These are phyloP conservation scores for Ambrosia artemisiifolia DNA, from an alignment of 129 eudicot genomes.

Conservation along the genomic window DNA sequence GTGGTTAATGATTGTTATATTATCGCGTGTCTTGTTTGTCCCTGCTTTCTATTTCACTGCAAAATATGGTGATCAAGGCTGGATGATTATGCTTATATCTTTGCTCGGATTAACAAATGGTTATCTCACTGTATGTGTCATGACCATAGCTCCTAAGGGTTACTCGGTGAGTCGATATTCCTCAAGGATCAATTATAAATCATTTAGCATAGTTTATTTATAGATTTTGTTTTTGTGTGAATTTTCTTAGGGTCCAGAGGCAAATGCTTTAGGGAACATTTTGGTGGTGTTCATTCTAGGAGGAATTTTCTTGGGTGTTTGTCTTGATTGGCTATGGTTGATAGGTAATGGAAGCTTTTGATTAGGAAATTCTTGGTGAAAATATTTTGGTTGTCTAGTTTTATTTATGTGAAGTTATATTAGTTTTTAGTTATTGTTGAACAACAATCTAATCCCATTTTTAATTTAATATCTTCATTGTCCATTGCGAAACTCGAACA, in stretches of 20 bases:
- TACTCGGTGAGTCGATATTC: constrained; percentile 46
- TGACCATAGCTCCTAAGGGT: constrained; percentile 62
- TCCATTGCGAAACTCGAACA: too few species aligned
- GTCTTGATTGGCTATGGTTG: constrained; percentile 78
- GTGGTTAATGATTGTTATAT: constrained; percentile 38
- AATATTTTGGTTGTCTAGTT: not conserved
- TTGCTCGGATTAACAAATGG: constrained; percentile 67
- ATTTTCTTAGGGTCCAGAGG: constrained; percentile 66
- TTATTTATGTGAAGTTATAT: too few species aligned
- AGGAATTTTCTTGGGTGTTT: constrained; percentile 63
- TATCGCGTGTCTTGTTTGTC: constrained; percentile 53
- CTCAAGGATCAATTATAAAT: not conserved
- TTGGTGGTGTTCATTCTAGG: constrained; percentile 59
- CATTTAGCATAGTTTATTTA: not conserved
- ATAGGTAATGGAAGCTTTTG: constrained; percentile 45
- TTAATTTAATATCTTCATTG: too few species aligned
- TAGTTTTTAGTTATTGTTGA: too few species aligned
- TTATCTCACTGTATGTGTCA: constrained; percentile 67
- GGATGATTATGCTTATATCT: constrained; percentile 44
- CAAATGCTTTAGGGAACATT: constrained; percentile 68
- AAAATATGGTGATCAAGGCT: constrained; percentile 36
- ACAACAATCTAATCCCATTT: too few species aligned
- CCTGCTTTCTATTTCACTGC: constrained; percentile 76
- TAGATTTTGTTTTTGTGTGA: not conserved
- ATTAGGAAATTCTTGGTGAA: not conserved